phyloP scores from a whole-genome alignment of 75 land plant species.

The Cupressus sempervirens region DNA sequence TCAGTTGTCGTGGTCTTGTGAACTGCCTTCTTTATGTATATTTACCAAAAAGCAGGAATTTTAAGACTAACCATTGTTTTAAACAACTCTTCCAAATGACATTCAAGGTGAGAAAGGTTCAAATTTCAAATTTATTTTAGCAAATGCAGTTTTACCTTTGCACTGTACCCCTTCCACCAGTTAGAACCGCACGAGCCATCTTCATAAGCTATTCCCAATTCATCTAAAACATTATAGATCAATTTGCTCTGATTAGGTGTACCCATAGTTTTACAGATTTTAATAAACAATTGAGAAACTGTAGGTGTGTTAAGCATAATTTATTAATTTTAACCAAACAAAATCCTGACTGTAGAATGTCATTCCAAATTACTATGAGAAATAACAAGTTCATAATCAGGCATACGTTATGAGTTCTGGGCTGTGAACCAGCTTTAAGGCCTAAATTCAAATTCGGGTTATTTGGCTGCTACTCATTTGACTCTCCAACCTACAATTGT shows the following conservation, averaged over 20 bases:
- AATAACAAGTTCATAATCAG: not conserved
- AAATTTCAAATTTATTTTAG: not conserved
- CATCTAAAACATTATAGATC: conserved; percentile 16
- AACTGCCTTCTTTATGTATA: conserved; percentile 31
- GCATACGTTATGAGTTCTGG: not conserved
- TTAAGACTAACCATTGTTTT: not conserved
- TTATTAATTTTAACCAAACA: too few species aligned
- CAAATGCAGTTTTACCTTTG: not conserved
- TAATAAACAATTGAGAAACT: not conserved
- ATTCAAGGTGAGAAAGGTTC: not conserved
- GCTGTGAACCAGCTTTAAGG: not conserved
- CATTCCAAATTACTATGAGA: not conserved
- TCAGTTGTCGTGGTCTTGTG: conserved; percentile 32
- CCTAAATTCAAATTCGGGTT: not conserved
- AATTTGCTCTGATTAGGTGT: not conserved
- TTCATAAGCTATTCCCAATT: conserved; percentile 36
- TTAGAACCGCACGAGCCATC: conserved; percentile 39
- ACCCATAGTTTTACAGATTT: not conserved
- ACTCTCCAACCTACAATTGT: not conserved
- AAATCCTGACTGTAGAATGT: not conserved
- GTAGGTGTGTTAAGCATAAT: not conserved
- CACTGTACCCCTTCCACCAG: conserved; percentile 40
- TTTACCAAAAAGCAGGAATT: not conserved
- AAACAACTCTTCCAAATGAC: not conserved
- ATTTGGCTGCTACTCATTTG: not conserved